These are phyloP conservation scores for Lobosporangium transversale DNA, from an alignment of 192 early-diverging fungal genomes.

Conservation along the genomic window DNA sequence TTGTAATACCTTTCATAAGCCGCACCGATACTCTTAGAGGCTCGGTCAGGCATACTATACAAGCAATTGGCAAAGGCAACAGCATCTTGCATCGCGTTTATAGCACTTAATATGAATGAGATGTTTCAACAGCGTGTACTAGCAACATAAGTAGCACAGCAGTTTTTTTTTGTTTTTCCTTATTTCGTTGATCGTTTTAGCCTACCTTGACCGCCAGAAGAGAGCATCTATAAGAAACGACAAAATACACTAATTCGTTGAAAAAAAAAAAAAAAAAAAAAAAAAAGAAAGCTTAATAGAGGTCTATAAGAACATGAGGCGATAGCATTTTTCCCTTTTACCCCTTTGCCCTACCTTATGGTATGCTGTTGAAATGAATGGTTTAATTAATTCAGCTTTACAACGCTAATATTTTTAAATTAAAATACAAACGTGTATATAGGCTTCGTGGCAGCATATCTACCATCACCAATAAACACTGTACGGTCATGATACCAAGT, in stretches of 20 bases:
- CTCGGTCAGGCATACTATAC: slow-evolving; percentile 2
- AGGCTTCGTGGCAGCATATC: no score
- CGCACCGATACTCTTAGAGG: slow-evolving; percentile 3
- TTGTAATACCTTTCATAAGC: slow-evolving; percentile 21
- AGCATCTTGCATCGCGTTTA: slow-evolving; percentile 19
- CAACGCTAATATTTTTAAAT: not conserved
- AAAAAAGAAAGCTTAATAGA: not conserved
- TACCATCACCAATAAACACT: not conserved
- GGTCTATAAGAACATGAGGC: no score
- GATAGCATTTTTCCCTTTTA: no score
- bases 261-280: no score
- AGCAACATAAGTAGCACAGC: not conserved
- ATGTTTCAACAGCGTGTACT: no score
- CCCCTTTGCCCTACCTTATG: no score
- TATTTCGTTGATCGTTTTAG: no score
- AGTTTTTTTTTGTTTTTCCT: no score
- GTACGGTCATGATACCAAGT: not conserved
- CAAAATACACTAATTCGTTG: no score
- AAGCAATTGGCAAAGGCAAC: slow-evolving; percentile 16
- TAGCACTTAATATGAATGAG: slow-evolving; percentile 5
- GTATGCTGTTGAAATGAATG: not conserved
- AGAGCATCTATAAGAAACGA: not conserved
- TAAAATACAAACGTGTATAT: no score
- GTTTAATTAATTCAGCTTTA: not conserved
- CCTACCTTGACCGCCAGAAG: not conserved